Conservation (phyloP, 768 basidiomycete genomes). For the Leccinum variicolor region DNA sequence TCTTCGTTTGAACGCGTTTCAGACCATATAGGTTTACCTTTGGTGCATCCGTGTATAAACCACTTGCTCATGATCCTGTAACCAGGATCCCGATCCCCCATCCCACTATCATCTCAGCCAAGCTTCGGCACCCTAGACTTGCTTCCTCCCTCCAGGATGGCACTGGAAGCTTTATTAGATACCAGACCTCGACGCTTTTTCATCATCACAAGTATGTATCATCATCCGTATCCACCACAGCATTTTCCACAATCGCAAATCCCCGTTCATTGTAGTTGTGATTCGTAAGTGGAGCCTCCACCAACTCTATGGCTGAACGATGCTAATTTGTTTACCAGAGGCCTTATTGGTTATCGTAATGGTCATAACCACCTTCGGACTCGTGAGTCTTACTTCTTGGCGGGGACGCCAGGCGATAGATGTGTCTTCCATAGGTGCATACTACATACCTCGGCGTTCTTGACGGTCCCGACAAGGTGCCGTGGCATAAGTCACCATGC, state of each 20-base stretch:
- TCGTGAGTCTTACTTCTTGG: conserved; percentile 39
- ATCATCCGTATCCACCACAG: not conserved
- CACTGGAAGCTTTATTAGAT: conserved; percentile 64
- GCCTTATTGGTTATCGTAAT: conserved; percentile 70
- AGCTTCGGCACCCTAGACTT: conserved; percentile 12
- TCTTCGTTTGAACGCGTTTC: no score
- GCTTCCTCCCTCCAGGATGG: conserved; percentile 44
- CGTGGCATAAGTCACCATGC: not conserved
- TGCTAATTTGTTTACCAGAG: conserved; percentile 45
- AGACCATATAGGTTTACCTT: no score
- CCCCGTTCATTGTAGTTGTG: conserved; percentile 37
- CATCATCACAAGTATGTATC: conserved; percentile 60
- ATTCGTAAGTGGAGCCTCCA: conserved; percentile 50
- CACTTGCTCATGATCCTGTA: no score
- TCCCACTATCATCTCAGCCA: conserved; percentile 12
- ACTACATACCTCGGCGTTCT: conserved; percentile 28
- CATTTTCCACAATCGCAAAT: conserved; percentile 6
- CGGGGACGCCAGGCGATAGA: conserved; percentile 1
- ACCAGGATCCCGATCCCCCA: not conserved
- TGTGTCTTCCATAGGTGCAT: conserved; percentile 42
- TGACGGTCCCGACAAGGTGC: conserved; percentile 49
- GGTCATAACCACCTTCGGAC: conserved; percentile 66
- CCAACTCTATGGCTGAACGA: not conserved
- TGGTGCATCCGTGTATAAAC: no score
- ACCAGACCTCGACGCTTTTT: conserved; percentile 72